A percentile compares a stretch with the other conserved stretches of the same genome.
Conservation (phyloP, 2,329 filamentous ascomycete genomes). For the Stromatinia cepivora region DNA sequence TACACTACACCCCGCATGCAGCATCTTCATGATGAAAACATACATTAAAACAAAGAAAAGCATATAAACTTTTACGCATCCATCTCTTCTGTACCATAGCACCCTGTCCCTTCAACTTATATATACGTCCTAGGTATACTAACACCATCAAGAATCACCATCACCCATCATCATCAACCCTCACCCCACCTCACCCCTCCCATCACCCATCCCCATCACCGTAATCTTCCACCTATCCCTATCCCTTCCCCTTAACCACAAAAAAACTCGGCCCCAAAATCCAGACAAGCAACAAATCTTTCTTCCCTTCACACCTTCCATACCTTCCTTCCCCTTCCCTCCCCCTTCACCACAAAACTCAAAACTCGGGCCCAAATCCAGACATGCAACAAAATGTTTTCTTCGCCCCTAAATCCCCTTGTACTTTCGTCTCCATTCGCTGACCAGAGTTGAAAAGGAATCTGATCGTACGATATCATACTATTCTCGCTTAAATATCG, state of each 20-base stretch:
- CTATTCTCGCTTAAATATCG: conserved; percentile 4
- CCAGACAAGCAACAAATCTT: background rate
- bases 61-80: background rate
- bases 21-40: background rate
- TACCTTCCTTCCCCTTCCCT: background rate
- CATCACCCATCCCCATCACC: background rate
- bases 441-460: background rate
- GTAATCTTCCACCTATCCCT: background rate
- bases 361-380: conserved; percentile 5
- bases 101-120: background rate
- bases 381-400: conserved; percentile 1
- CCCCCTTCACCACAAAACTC: background rate
- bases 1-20: background rate
- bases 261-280: background rate
- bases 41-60: background rate
- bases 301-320: background rate
- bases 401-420: background rate
- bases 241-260: background rate
- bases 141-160: background rate
- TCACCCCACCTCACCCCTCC: too few relatives aligned
- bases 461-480: conserved; percentile 4
- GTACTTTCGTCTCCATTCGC: background rate
- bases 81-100: too few relatives aligned
- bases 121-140: background rate
- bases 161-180: background rate